Evolutionary conservation across 768 basidiomycete species (phyloP).

Genomic region (Gyrodon lividus): DNA sequence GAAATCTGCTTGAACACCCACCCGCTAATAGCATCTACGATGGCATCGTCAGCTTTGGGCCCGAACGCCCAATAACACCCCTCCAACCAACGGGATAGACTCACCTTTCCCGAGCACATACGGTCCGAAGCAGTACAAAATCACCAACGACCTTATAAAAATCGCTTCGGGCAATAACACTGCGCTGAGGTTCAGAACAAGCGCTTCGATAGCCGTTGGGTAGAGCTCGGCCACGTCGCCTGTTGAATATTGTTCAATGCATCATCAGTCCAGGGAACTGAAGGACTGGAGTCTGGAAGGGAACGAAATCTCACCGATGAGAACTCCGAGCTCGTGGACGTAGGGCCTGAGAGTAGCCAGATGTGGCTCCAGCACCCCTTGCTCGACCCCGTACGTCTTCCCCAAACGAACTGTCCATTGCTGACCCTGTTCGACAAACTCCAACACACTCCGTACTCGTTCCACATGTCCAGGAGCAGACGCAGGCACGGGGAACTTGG

Average conservation of each 20-base stretch:
- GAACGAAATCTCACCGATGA: constrained; percentile 9
- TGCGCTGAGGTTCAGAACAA: constrained; percentile 9
- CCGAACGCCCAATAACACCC: not conserved
- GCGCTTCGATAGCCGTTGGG: constrained; percentile 9
- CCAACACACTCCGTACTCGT: not conserved
- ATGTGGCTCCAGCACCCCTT: constrained; percentile 1
- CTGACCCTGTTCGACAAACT: constrained; percentile 1
- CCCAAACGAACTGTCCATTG: not conserved
- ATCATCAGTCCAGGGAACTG: not conserved
- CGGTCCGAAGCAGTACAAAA: constrained; percentile 16
- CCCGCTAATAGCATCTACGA: constrained; percentile 11
- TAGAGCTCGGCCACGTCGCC: constrained; percentile 17
- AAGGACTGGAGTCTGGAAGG: not conserved
- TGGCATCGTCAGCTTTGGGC: not conserved
- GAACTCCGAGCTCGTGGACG: constrained; percentile 1
- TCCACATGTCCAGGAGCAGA: constrained; percentile 14
- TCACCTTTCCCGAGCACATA: constrained; percentile 13
- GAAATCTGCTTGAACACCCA: constrained; percentile 10
- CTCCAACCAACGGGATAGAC: not conserved
- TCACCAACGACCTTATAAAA: constrained; percentile 12
- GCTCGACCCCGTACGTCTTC: not conserved
- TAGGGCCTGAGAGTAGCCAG: constrained; percentile 1
- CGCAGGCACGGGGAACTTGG: constrained; percentile 6
- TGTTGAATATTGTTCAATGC: constrained; percentile 3
- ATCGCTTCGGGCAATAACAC: constrained; percentile 9